phyloP scores from a whole-genome alignment of 768 basidiomycete genomes.

The Mycena epipterygia region DNA sequence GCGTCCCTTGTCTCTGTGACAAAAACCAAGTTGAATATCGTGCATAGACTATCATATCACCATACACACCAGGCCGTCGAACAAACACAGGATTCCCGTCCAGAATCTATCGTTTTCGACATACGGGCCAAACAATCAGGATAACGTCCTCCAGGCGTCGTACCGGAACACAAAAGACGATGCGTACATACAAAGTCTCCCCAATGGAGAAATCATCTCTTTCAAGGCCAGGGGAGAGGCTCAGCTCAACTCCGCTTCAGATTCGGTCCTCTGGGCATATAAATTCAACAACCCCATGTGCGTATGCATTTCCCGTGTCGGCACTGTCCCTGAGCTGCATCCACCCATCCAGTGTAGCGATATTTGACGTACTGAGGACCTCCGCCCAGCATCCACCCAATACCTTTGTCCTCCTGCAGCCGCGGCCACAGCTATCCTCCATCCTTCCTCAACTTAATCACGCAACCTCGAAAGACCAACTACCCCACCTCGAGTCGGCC shows the following conservation, averaged over 20 bases:
- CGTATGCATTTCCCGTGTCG: conserved; percentile 40
- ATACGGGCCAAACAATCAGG: conserved; percentile 94
- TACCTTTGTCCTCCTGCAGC: conserved; percentile 91
- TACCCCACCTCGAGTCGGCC: conserved; percentile 72
- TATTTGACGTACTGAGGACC: conserved; percentile 79
- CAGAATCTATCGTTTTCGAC: conserved; percentile 93
- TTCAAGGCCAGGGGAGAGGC: conserved; percentile 64
- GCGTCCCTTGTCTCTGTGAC: conserved; percentile 30
- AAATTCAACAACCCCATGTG: conserved; percentile 79
- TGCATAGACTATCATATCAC: conserved; percentile 88
- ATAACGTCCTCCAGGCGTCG: conserved; percentile 75
- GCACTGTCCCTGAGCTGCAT: conserved; percentile 1
- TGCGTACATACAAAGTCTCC: conserved; percentile 83
- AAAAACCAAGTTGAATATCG: background rate
- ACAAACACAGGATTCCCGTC: conserved; percentile 54
- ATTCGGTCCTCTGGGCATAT: conserved; percentile 68
- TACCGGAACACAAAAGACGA: conserved; percentile 87
- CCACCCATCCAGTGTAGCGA: conserved; percentile 71
- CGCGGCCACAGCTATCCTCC: conserved; percentile 80
- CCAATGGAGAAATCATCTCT: conserved; percentile 83
- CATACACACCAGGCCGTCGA: conserved; percentile 73
- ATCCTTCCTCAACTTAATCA: conserved; percentile 73
- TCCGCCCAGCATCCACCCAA: conserved; percentile 44
- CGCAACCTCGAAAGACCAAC: conserved; percentile 43
- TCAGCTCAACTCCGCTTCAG: conserved; percentile 36